phyloP scores from a whole-genome alignment of 2,329 filamentous ascomycete genomes.

The Fusarium keratoplasticum region DNA sequence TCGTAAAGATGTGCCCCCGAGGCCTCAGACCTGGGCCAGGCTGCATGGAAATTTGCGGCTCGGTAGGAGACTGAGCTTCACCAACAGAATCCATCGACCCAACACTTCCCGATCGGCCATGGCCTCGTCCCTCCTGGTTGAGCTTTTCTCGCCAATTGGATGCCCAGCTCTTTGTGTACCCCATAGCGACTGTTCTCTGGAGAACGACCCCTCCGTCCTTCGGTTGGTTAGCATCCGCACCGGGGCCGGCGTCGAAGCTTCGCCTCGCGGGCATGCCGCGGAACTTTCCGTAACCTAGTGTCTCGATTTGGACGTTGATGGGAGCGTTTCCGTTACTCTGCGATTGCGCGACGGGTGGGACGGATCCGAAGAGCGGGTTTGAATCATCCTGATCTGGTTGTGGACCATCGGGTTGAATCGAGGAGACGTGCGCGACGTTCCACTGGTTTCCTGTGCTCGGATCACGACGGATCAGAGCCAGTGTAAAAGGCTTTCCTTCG shows the following conservation, averaged over 20 bases:
- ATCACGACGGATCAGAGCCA: conserved; percentile 79
- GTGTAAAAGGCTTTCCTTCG: conserved; percentile 59
- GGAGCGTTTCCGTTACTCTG: conserved; percentile 48
- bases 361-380: conserved; percentile 39
- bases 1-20: conserved; percentile 80
- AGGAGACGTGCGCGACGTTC: conserved; percentile 77
- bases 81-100: conserved; percentile 48
- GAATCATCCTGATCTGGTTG: conserved; percentile 38
- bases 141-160: conserved; percentile 60
- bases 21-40: conserved; percentile 63
- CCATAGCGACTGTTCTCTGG: conserved; percentile 68
- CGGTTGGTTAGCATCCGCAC: conserved; percentile 22
- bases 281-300: conserved; percentile 69
- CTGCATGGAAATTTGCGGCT: conserved; percentile 49
- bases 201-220: conserved; percentile 54
- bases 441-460: conserved; percentile 76
- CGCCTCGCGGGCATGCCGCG: conserved; percentile 59
- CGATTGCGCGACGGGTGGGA: conserved; percentile 35
- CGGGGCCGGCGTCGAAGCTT: conserved; percentile 48
- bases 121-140: conserved; percentile 48
- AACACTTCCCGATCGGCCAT: conserved; percentile 46
- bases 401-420: conserved; percentile 58
- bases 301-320: conserved; percentile 65
- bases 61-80: conserved; percentile 46
- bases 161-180: conserved; percentile 63